Conservation (phyloP, 2,329 filamentous ascomycete species). For the Pseudogymnoascus verrucosus region DNA sequence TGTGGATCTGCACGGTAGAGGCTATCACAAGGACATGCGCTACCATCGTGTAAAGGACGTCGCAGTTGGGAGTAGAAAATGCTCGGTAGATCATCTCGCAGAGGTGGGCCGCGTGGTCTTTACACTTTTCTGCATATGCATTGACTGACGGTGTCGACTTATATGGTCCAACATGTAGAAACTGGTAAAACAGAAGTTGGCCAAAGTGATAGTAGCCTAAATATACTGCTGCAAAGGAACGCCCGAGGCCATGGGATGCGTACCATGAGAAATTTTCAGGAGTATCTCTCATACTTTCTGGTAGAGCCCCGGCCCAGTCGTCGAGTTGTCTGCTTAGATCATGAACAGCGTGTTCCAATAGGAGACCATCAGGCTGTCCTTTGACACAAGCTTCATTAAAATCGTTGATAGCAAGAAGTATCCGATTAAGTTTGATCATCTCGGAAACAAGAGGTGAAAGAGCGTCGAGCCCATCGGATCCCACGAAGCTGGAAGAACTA, state of each 20-base stretch:
- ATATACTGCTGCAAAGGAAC: constrained; percentile 38
- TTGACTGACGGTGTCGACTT: constrained; percentile 11
- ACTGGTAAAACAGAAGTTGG: constrained; percentile 40
- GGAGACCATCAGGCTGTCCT: constrained; percentile 18
- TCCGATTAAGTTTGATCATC: constrained; percentile 33
- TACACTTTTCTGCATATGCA: constrained; percentile 33
- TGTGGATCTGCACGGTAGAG: constrained; percentile 41
- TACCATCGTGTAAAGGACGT: constrained; percentile 36
- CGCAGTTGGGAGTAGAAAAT: constrained; percentile 30
- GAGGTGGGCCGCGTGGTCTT: constrained; percentile 32
- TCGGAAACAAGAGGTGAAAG: constrained; percentile 22
- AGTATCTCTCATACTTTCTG: constrained; percentile 31
- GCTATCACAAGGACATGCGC: constrained; percentile 40
- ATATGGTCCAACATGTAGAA: constrained; percentile 30
- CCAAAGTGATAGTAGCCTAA: constrained; percentile 40
- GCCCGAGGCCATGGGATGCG: constrained; percentile 32
- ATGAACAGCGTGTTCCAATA: constrained; percentile 21
- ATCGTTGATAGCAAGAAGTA: constrained; percentile 35
- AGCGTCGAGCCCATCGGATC: background rate
- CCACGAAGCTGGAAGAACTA: background rate
- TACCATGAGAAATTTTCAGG: constrained; percentile 33
- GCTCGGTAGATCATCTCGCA: constrained; percentile 35
- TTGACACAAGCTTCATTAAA: constrained; percentile 29
- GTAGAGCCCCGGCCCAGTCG: constrained; percentile 30
- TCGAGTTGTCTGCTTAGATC: constrained; percentile 29